Base-by-base conservation (phyloP, 2,329 filamentous ascomycete species). In the Teratosphaeria pseudoeucalypti region DNA sequence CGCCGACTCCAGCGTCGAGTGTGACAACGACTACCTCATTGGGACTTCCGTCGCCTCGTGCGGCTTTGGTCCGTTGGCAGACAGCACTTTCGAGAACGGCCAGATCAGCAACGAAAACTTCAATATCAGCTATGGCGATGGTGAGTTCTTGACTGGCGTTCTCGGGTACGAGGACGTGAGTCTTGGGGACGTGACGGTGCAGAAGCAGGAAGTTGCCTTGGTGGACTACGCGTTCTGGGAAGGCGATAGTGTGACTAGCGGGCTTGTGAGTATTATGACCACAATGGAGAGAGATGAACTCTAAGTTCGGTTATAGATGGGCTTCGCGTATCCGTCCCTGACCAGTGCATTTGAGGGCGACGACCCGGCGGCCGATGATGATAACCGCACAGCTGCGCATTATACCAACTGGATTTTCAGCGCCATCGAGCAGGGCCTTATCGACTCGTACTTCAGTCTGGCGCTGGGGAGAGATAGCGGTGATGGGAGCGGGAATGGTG, bases 381-480 rank as follows among this genome's bases (percentile, higher is more conserved):
- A 19, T 7, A 60, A 60, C 26, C 65, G 67, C 11, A 68, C 68
- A 0, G 52, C 23, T n/a, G 59, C 67, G 0, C 57, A 55, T 10
- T 82, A 82, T 66, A 71, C 49, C 14, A 62, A 75, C 53, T 77
- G 78, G 0, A 63, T 82, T 39, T 74, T 81, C 61, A 78, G 72
- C 4, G 77, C 70, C n/a, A 76, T 74, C 60, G 70, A 76, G 58
- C 63, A 75, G 34, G 71, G 73, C 11, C 64, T 74, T 2, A 73
- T 77, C 9, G 64, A 76, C 9, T 64, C 78, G 0, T 62, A 77
- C 4, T 81, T 80, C 70, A 76, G 72, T 61, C 64, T 81, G 10
- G 76, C 74, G 1, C 66, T 81, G 12, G 69, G 72, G 3, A 67
- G 74, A 1, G 59, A 57, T 16, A 58, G 59, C 0, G 63, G 58